A percentile compares a stretch with the other conserved stretches of the same genome.
phyloP scores from a whole-genome alignment of 2,329 filamentous ascomycete species.

The Dothiorella sarmentorum region DNA sequence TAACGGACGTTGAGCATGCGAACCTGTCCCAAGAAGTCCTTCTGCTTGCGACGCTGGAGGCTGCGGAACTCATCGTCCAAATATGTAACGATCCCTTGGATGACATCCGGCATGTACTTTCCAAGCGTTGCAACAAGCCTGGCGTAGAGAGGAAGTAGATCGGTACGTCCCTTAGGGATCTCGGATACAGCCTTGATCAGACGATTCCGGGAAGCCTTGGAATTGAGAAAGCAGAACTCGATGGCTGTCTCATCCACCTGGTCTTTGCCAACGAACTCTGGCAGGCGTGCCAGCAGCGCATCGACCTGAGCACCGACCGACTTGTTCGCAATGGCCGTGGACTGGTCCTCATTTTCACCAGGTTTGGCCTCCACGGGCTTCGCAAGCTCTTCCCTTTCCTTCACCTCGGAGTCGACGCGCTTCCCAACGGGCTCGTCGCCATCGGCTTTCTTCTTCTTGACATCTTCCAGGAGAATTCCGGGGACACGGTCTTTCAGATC shows the following conservation, averaged over 20 bases:
- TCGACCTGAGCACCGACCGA: constrained; percentile 97
- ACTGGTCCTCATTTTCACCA: constrained; percentile 70
- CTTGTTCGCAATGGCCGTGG: constrained; percentile 94
- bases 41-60: constrained; percentile 92
- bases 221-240: constrained; percentile 97
- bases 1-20: constrained; percentile 96
- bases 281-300: constrained; percentile 79
- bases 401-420: constrained; percentile 58
- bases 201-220: constrained; percentile 92
- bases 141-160: constrained; percentile 88
- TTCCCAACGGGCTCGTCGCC: constrained; percentile 78
- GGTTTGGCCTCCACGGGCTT: constrained; percentile 47
- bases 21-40: constrained; percentile 93
- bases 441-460: constrained; percentile 88
- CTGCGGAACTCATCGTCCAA: constrained; percentile 96
- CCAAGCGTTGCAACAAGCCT: constrained; percentile 88
- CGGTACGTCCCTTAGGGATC: constrained; percentile 87
- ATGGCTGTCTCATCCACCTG: constrained; percentile 87
- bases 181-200: constrained; percentile 91
- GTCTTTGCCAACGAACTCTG: constrained; percentile 88
- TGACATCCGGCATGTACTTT: constrained; percentile 91
- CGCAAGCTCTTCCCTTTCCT: constrained; percentile 36
- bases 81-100: constrained; percentile 85
- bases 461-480: constrained; percentile 86
- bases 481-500: constrained; percentile 96